These are phyloP conservation scores for Entomophthora muscae DNA, from an alignment of 371 early-diverging fungal species.

Conservation along the genomic window DNA sequence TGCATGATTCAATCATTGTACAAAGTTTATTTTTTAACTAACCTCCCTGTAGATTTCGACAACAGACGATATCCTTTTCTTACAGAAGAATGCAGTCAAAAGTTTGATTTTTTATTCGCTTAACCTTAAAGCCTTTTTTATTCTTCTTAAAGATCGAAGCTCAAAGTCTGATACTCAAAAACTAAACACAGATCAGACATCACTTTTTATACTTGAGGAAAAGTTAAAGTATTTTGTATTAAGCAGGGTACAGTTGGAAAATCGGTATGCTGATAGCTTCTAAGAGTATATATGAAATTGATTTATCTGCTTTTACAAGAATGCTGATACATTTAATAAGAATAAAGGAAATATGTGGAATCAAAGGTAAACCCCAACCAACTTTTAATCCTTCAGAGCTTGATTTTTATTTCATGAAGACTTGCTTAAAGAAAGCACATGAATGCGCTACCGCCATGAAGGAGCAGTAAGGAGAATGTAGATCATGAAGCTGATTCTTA, in stretches of 20 bases:
- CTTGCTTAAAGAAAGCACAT: neutral
- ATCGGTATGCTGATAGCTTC: too few species aligned
- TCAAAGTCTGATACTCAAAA: neutral
- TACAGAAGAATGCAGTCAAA: neutral
- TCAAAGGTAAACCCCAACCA: neutral
- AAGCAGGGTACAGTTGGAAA: neutral
- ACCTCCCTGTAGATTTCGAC: neutral
- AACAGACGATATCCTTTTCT: neutral
- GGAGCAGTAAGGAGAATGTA: neutral
- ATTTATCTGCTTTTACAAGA: neutral
- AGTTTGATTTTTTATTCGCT: neutral
- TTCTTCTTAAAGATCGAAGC: neutral
- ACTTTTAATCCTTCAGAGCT: neutral
- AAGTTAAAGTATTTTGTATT: neutral
- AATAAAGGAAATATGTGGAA: neutral
- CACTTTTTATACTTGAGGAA: neutral
- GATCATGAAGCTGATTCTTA: neutral
- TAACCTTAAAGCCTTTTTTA: neutral
- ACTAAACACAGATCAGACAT: neutral
- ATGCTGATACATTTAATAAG: neutral
- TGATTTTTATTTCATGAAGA: neutral
- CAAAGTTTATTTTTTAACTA: too few species aligned
- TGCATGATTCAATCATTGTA: too few species aligned
- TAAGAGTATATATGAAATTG: neutral
- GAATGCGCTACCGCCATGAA: neutral